phyloP scores from a whole-genome alignment of 2,329 filamentous ascomycete species.

The Raffaelea ambrosiae region DNA sequence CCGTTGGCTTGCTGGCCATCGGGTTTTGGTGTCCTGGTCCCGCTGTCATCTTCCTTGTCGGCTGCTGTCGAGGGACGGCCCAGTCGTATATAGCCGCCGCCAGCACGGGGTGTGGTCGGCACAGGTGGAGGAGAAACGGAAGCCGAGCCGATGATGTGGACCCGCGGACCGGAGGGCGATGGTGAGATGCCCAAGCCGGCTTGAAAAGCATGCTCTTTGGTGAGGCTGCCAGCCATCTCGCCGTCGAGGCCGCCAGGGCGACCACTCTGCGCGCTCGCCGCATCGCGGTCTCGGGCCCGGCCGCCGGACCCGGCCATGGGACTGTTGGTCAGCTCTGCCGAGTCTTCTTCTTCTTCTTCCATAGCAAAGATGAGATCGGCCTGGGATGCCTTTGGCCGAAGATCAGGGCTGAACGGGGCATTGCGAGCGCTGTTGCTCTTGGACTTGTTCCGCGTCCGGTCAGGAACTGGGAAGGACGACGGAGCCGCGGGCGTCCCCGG shows the following conservation, averaged over 20 bases:
- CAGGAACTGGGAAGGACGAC: constrained; percentile 34
- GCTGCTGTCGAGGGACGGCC: not conserved
- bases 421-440: constrained; percentile 33
- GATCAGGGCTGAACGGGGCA: constrained; percentile 54
- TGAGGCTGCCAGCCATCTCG: no score
- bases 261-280: no score
- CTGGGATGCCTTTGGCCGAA: constrained; percentile 60
- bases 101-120: not conserved
- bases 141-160: no score
- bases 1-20: not conserved
- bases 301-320: no score
- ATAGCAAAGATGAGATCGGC: constrained; percentile 87
- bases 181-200: no score
- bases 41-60: not conserved
- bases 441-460: constrained; percentile 18
- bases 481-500: constrained; percentile 33
- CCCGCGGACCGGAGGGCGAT: no score
- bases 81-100: not conserved
- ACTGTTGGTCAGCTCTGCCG: not conserved
- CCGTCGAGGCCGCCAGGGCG: no score
- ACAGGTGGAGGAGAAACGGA: not conserved
- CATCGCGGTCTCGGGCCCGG: no score
- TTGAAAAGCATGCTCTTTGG: no score
- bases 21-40: not conserved
- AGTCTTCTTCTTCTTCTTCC: constrained; percentile 62